A percentile compares a stretch with the other conserved stretches of the same genome.
Conservation (phyloP, 805 yeast species). For the Wickerhamia fluorescens region DNA sequence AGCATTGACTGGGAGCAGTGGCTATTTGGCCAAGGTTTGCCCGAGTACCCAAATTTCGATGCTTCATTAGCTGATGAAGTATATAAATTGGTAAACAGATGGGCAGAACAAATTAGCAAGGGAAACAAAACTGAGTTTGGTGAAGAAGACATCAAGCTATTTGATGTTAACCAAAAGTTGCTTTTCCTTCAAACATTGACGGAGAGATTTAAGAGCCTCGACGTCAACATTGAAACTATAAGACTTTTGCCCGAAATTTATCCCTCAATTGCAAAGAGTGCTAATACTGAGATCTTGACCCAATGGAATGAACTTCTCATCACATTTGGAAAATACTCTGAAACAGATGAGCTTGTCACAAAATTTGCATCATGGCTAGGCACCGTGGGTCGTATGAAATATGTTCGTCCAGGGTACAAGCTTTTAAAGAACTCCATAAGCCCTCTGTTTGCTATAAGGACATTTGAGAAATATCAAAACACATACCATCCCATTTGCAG, state of each 20-base stretch:
- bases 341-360: slow-evolving; percentile 10
- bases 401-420: slow-evolving; percentile 79
- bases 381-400: slow-evolving; percentile 91
- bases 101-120: slow-evolving; percentile 10
- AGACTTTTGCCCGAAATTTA: slow-evolving; percentile 11
- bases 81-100: slow-evolving; percentile 15
- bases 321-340: slow-evolving; percentile 12
- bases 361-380: slow-evolving; percentile 58
- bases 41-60: slow-evolving; percentile 18
- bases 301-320: slow-evolving; percentile 18
- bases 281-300: slow-evolving; percentile 20
- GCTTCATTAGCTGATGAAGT: slow-evolving; percentile 22
- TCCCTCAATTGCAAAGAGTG: slow-evolving; percentile 12
- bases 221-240: slow-evolving; percentile 7
- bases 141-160: slow-evolving; percentile 7
- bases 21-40: slow-evolving; percentile 21
- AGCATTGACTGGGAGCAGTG: slow-evolving; percentile 22
- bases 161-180: slow-evolving; percentile 20
- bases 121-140: slow-evolving; percentile 3
- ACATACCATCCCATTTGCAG: slow-evolving; percentile 83
- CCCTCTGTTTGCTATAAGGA: slow-evolving; percentile 53
- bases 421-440: slow-evolving; percentile 54
- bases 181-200: slow-evolving; percentile 18
- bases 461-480: slow-evolving; percentile 52
- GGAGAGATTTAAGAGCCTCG: slow-evolving; percentile 8